Conservation (phyloP, 73 alveolate species). For the Symbiodinium natans region DNA sequence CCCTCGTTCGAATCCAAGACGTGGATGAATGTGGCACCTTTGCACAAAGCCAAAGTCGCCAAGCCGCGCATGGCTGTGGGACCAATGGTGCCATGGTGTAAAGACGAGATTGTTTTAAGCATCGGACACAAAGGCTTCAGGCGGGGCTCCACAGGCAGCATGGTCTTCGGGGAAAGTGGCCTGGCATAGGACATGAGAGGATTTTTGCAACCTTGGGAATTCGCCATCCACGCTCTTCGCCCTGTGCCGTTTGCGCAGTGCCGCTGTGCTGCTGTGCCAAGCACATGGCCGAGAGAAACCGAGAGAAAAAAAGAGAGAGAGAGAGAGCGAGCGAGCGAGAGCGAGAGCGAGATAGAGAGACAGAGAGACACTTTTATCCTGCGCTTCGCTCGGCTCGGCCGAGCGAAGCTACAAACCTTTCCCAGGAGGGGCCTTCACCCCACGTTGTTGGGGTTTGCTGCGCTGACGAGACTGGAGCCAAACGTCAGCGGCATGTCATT, state of each 20-base stretch:
- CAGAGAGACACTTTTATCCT: too few species aligned
- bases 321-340: not conserved
- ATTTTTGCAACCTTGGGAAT: too few species aligned
- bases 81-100: not conserved
- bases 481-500: too few species aligned
- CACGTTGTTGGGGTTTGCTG: not conserved
- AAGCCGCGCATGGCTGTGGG: too few species aligned
- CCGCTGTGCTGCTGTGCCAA: too few species aligned
- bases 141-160: slow-evolving; percentile 2
- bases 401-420: too few species aligned
- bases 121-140: not conserved
- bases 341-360: not conserved
- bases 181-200: not conserved
- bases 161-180: not conserved
- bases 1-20: not conserved
- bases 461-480: slow-evolving; percentile 7
- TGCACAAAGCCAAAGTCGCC: too few species aligned
- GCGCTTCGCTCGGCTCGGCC: too few species aligned
- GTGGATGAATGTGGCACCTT: slow-evolving; percentile 1
- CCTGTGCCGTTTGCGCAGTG: too few species aligned
- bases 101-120: not conserved
- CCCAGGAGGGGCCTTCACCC: too few species aligned
- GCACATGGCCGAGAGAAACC: not conserved
- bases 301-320: not conserved
- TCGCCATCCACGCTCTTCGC: too few species aligned